phyloP scores from a whole-genome alignment of 2,329 filamentous ascomycete species.

The Penicillium brasilianum region DNA sequence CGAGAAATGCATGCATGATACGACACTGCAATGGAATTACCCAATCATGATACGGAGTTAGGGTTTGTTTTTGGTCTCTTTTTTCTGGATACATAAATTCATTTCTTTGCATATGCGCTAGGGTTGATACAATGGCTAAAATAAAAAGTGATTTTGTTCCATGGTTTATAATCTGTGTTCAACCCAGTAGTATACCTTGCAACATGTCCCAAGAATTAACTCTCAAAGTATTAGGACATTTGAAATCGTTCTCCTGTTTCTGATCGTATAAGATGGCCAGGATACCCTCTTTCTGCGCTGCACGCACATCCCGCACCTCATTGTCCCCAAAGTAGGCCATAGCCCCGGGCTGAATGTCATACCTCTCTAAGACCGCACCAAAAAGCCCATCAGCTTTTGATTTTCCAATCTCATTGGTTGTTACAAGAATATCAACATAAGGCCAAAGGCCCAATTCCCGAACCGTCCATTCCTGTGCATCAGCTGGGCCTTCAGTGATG shows the following conservation, averaged over 20 bases:
- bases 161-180: conserved; percentile 6
- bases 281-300: conserved; percentile 32
- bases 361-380: conserved; percentile 27
- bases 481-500: conserved; percentile 55
- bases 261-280: conserved; percentile 33
- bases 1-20: conserved; percentile 26
- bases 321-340: conserved; percentile 40
- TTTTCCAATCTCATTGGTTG: conserved; percentile 39
- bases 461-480: conserved; percentile 54
- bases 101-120: conserved; percentile 26
- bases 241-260: conserved; percentile 2
- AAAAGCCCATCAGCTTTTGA: conserved; percentile 44
- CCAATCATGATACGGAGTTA: conserved; percentile 33
- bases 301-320: conserved; percentile 32
- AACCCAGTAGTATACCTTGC: conserved; percentile 7
- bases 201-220: conserved; percentile 21
- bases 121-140: conserved; percentile 8
- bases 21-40: conserved; percentile 30
- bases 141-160: conserved; percentile 22
- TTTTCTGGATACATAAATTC: conserved; percentile 21
- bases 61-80: conserved; percentile 21
- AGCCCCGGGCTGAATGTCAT: conserved; percentile 25
- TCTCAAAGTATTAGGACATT: conserved; percentile 11
- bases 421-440: conserved; percentile 40
- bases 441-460: conserved; percentile 35